Conservation (phyloP, 106 monocot genomes). For the Platanthera zijinensis region DNA sequence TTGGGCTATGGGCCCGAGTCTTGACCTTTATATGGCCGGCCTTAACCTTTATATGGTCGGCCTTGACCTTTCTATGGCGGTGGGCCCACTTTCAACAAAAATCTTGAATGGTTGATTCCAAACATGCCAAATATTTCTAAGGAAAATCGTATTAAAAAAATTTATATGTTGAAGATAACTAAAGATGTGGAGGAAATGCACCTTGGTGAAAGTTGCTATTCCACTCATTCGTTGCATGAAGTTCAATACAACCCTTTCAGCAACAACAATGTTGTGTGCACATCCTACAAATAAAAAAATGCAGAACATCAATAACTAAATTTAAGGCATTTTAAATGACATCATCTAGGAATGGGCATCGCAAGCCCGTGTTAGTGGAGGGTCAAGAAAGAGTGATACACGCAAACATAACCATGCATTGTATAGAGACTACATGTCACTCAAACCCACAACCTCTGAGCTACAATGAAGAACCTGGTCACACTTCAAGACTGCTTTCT, state of each 20-base stretch:
- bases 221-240: conserved; percentile 99
- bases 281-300: conserved; percentile 34
- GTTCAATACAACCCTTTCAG: conserved; percentile 93
- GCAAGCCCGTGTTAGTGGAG: neutral
- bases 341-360: neutral
- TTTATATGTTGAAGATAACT: neutral
- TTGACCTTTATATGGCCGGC: too few species aligned
- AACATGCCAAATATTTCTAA: neutral
- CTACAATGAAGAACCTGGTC: neutral
- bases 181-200: conserved; percentile 6
- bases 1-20: too few species aligned
- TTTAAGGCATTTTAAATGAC: conserved; percentile 1
- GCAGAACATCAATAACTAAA: conserved; percentile 5
- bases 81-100: too few species aligned
- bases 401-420: neutral
- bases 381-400: neutral
- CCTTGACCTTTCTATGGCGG: too few species aligned
- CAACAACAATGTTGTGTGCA: conserved; percentile 82
- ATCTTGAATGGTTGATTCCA: neutral
- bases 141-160: neutral
- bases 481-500: neutral
- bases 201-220: conserved; percentile 99
- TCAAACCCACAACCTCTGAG: neutral
- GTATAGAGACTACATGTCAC: neutral
- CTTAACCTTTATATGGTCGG: too few species aligned